Conservation (phyloP, 2,329 filamentous ascomycete genomes). For the Huntiella savannae region DNA sequence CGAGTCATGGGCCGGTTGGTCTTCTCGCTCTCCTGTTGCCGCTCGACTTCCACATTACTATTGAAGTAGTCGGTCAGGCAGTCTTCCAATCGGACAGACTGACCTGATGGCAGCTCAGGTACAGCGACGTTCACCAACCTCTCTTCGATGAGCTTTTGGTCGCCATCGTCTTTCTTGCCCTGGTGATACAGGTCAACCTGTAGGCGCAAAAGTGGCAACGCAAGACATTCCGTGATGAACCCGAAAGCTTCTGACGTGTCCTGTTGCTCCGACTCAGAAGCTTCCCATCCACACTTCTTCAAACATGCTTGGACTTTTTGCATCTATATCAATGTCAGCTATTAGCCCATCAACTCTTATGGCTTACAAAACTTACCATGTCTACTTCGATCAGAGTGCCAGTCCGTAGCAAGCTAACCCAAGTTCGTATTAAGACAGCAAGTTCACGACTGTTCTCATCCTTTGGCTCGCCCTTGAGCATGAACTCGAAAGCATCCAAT, state of each 20-base stretch:
- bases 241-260: constrained; percentile 91
- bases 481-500: constrained; percentile 78
- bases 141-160: constrained; percentile 91
- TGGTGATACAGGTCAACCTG: constrained; percentile 93
- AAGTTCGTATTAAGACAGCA: constrained; percentile 61
- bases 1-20: not conserved
- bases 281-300: constrained; percentile 73
- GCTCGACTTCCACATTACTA: constrained; percentile 64
- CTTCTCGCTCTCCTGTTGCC: constrained; percentile 4
- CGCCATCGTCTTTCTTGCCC: constrained; percentile 66
- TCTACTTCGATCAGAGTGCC: constrained; percentile 74
- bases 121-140: constrained; percentile 78
- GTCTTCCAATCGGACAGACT: constrained; percentile 63
- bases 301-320: constrained; percentile 65
- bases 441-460: constrained; percentile 55
- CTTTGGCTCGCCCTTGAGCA: constrained; percentile 59
- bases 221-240: constrained; percentile 79
- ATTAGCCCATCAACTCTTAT: not conserved
- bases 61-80: constrained; percentile 94
- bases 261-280: constrained; percentile 60
- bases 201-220: constrained; percentile 69
- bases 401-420: constrained; percentile 79
- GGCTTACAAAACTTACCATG: constrained; percentile 36
- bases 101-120: constrained; percentile 52
- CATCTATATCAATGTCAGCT: constrained; percentile 32